phyloP scores from a whole-genome alignment of 208 protist genomes.

The Acanthamoeba royreba region DNA sequence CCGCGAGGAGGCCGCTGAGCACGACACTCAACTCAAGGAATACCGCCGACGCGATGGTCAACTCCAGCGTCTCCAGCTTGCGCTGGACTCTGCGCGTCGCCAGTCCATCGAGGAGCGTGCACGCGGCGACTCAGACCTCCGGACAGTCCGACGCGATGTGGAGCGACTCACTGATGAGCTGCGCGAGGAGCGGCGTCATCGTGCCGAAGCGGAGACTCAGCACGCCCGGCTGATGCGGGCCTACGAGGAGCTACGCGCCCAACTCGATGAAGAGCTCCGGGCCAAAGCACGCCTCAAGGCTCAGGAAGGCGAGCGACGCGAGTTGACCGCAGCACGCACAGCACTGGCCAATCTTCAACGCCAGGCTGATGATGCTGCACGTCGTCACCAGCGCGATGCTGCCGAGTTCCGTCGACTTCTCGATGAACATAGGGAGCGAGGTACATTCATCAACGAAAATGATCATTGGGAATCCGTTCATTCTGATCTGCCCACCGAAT shows the following conservation, averaged over 20 bases:
- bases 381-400: neutral
- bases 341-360: neutral
- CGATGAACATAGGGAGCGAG: neutral
- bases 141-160: neutral
- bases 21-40: neutral
- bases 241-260: neutral
- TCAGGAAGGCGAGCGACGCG: neutral
- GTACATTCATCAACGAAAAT: neutral
- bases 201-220: neutral
- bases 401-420: neutral
- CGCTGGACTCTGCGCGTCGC: neutral
- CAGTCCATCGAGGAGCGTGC: neutral
- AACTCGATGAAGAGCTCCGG: neutral
- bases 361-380: neutral
- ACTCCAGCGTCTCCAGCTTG: neutral
- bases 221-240: neutral
- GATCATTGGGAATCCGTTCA: neutral
- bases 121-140: neutral
- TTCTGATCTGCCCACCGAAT: neutral
- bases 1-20: neutral
- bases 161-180: neutral
- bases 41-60: neutral
- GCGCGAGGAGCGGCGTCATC: neutral
- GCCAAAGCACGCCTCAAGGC: neutral
- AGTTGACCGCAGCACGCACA: neutral